Conservation (phyloP, 352 stramenopile genomes). For the Poterioochromonas sp. region DNA sequence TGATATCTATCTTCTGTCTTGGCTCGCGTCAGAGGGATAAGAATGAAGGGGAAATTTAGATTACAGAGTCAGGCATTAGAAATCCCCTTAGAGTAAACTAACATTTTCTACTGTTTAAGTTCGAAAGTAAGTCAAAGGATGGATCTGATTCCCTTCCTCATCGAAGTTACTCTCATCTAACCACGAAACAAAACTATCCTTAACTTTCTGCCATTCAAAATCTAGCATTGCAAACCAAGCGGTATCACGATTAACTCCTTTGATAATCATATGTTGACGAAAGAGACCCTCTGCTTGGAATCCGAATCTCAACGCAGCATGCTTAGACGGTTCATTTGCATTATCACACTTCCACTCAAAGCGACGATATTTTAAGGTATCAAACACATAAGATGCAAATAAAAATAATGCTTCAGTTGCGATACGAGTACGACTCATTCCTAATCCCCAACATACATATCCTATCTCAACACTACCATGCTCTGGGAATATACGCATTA, state of each 20-base stretch:
- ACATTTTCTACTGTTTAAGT: no score
- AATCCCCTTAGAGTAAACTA: no score
- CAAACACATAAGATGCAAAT: neutral
- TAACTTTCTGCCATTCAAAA: neutral
- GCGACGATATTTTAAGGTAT: neutral
- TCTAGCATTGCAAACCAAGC: slow-evolving; percentile 6
- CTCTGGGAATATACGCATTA: neutral
- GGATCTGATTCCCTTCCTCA: neutral
- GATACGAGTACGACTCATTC: neutral
- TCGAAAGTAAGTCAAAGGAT: neutral
- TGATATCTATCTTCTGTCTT: no score
- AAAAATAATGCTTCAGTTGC: slow-evolving; percentile 1
- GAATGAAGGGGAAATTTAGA: no score
- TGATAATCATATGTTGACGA: slow-evolving; percentile 1
- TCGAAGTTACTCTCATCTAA: neutral
- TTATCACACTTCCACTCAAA: slow-evolving; percentile 19
- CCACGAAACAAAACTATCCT: neutral
- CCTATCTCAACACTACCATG: slow-evolving; percentile 1
- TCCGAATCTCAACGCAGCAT: slow-evolving; percentile 5
- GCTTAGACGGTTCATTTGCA: neutral
- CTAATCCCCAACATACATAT: neutral
- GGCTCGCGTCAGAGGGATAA: no score
- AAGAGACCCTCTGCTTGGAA: neutral
- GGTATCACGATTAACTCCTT: neutral
- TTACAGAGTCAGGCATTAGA: no score